These are phyloP conservation scores for Symbiodinium natans DNA, from an alignment of 73 alveolate species.

Conservation along the genomic window DNA sequence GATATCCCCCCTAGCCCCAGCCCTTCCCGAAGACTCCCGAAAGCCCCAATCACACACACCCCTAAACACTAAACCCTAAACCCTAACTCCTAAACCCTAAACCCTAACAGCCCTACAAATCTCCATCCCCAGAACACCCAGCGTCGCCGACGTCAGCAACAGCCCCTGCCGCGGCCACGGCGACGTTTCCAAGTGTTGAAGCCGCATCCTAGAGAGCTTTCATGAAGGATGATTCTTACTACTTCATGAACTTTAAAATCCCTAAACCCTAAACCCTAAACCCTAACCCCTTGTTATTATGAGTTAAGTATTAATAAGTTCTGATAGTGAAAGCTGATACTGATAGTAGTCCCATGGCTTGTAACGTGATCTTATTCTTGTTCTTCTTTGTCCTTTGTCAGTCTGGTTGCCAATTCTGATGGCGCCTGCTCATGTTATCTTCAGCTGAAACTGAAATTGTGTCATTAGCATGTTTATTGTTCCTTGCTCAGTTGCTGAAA, in stretches of 20 bases:
- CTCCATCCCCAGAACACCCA: neutral
- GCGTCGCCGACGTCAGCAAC: conserved; percentile 1
- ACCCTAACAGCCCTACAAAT: neutral
- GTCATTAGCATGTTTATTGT: neutral
- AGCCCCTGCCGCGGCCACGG: neutral
- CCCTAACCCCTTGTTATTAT: no score
- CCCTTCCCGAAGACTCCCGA: neutral
- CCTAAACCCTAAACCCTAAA: no score
- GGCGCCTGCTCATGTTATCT: no score
- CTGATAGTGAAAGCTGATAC: neutral
- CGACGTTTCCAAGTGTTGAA: neutral
- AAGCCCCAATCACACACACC: neutral
- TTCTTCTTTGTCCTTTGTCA: no score
- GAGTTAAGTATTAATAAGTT: no score
- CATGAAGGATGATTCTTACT: neutral
- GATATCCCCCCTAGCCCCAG: no score
- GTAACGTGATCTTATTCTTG: no score
- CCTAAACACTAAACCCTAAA: neutral
- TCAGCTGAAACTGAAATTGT: neutral
- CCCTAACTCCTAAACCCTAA: neutral
- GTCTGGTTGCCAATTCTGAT: no score
- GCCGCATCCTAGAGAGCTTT: neutral
- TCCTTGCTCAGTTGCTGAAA: neutral
- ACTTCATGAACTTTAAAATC: neutral
- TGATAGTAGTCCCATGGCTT: neutral